phyloP scores from a whole-genome alignment of 768 basidiomycete species.

The Trametes punicea region DNA sequence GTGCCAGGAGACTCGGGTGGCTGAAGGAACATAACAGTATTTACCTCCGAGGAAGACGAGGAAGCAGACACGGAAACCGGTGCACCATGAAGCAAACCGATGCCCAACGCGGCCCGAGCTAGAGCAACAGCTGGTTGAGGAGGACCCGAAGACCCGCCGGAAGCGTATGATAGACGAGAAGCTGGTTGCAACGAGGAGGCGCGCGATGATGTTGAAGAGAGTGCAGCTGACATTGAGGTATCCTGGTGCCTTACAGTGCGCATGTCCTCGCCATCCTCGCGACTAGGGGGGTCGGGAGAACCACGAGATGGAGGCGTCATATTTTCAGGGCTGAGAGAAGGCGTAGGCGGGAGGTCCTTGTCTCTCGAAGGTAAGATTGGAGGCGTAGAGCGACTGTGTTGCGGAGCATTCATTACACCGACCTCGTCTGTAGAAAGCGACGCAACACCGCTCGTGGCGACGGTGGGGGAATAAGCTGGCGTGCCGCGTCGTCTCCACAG shows the following conservation, averaged over 20 bases:
- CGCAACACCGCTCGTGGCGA: slow-evolving; percentile 27
- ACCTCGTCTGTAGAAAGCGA: slow-evolving; percentile 26
- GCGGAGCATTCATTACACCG: slow-evolving; percentile 13
- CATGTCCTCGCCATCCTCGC: slow-evolving; percentile 3
- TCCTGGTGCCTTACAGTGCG: slow-evolving; percentile 1
- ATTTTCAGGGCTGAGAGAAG: slow-evolving; percentile 12
- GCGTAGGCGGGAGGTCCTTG: slow-evolving; percentile 35
- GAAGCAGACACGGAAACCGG: slow-evolving; percentile 38
- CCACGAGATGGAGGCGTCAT: slow-evolving; percentile 7
- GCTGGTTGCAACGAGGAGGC: slow-evolving; percentile 16
- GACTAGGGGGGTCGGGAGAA: slow-evolving; percentile 3
- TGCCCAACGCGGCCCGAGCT: slow-evolving; percentile 54
- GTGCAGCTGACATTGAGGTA: not conserved
- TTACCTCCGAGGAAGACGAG: slow-evolving; percentile 45
- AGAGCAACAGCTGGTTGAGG: slow-evolving; percentile 39
- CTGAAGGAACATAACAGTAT: slow-evolving; percentile 44
- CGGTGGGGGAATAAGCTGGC: slow-evolving; percentile 30
- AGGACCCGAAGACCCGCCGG: slow-evolving; percentile 11
- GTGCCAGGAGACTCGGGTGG: slow-evolving; percentile 18
- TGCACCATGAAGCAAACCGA: slow-evolving; percentile 55
- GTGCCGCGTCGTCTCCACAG: slow-evolving; percentile 57
- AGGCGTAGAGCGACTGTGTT: not conserved
- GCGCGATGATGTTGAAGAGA: slow-evolving; percentile 13
- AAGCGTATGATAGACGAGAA: slow-evolving; percentile 15
- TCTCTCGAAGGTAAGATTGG: slow-evolving; percentile 18